Evolutionary conservation across 352 stramenopile species (phyloP).

Genomic region (Thraustochytrium sp.): DNA sequence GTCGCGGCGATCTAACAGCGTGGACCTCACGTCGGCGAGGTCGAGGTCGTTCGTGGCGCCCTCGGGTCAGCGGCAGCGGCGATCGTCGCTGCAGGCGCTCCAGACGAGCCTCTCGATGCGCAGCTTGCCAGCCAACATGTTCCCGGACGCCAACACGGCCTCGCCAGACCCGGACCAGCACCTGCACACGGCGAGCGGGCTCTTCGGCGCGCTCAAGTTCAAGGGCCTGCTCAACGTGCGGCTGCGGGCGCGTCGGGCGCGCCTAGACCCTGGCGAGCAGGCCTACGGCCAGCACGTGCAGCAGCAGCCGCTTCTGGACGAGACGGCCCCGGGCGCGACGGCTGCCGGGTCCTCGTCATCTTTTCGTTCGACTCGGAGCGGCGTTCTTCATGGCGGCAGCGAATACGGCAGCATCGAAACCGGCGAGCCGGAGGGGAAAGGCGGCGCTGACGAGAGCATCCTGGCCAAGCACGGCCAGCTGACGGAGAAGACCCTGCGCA

Average conservation of each 20-base stretch:
- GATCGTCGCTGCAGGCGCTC: not conserved
- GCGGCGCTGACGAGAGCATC: not conserved
- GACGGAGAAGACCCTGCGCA: not conserved
- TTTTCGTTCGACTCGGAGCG: not conserved
- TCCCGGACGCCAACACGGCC: not conserved
- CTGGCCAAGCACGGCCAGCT: not conserved
- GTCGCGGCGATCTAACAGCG: not conserved
- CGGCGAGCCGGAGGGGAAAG: not conserved
- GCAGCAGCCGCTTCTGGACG: not conserved
- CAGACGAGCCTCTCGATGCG: not conserved
- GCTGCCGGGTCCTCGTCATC: not conserved
- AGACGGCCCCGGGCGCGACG: not conserved
- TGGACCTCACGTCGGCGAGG: not conserved
- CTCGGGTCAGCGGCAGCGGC: not conserved
- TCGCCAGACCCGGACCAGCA: not conserved
- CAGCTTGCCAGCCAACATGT: not conserved
- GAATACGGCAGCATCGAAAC: conserved; percentile 12
- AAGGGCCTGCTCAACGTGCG: conserved; percentile 25
- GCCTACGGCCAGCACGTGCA: not conserved
- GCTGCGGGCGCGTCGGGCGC: not conserved
- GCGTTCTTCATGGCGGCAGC: not conserved
- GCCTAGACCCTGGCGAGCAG: not conserved
- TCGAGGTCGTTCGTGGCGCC: not conserved
- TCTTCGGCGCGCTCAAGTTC: conserved; percentile 37
- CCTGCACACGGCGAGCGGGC: too few species aligned